A percentile compares a stretch with the other conserved stretches of the same genome.
Conservation (phyloP, 2,329 filamentous ascomycete species). For the Diaporthe helianthi region DNA sequence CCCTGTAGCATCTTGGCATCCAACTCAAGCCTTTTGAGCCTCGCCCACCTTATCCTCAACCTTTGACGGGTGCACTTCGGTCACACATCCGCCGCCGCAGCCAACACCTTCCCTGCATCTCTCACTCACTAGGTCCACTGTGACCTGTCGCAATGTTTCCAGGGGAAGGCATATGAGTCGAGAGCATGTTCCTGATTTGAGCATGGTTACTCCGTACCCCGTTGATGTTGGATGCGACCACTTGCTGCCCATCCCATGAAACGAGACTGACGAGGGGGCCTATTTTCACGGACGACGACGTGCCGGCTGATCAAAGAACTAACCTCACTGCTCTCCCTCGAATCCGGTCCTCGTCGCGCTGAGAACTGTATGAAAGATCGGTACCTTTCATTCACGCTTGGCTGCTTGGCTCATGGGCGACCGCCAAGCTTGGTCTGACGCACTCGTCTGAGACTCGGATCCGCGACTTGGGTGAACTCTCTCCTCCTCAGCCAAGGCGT, state of each 20-base stretch:
- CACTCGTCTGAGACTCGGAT: constrained; percentile 8
- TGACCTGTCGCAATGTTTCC: not conserved
- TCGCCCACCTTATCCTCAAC: not conserved
- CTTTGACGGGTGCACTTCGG: not conserved
- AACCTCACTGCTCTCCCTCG: not conserved
- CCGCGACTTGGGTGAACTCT: constrained; percentile 12
- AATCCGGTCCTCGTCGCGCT: not conserved
- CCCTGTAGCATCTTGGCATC: not conserved
- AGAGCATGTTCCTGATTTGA: not conserved
- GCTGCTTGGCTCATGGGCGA: not conserved
- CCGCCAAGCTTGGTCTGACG: constrained; percentile 7
- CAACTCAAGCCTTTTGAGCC: not conserved
- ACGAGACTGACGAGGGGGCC: not conserved
- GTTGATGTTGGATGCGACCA: too few species aligned
- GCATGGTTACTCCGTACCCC: too few species aligned
- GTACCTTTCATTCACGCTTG: constrained; percentile 9
- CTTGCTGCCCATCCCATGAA: not conserved
- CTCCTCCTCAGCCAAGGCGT: not conserved
- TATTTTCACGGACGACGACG: constrained; percentile 5
- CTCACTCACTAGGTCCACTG: not conserved
- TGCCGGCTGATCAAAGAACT: constrained; percentile 1
- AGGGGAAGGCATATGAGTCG: not conserved
- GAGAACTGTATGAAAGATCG: constrained; percentile 8
- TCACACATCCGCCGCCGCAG: not conserved
- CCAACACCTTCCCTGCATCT: not conserved